These are phyloP conservation scores for Suhomyces faveliae DNA, from an alignment of 805 yeast genomes.

Conservation along the genomic window DNA sequence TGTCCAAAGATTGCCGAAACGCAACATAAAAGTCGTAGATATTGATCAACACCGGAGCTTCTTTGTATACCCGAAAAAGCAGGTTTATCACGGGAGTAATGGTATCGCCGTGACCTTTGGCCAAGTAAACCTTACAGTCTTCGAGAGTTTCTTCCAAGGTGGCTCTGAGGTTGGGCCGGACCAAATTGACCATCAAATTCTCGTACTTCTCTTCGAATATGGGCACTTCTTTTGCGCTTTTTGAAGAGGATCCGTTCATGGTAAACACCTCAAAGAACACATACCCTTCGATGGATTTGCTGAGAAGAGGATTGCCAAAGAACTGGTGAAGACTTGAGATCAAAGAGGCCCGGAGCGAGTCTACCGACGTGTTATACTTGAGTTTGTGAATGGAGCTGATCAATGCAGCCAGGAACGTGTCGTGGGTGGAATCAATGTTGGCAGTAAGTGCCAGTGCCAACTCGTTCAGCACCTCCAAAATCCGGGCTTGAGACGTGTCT, in stretches of 20 bases:
- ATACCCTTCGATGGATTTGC: conserved; percentile 23
- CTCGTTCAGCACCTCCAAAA: background rate
- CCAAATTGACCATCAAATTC: conserved; percentile 36
- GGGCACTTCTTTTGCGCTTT: conserved; percentile 3
- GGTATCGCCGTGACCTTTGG: background rate
- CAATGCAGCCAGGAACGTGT: background rate
- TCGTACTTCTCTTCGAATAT: conserved; percentile 37
- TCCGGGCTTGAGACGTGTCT: background rate
- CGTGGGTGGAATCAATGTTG: background rate
- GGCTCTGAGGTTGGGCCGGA: conserved; percentile 36
- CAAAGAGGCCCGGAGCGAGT: background rate
- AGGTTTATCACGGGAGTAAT: conserved; percentile 50
- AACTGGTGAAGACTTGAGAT: conserved; percentile 10
- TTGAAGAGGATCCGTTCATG: conserved; percentile 22
- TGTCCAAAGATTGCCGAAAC: conserved; percentile 50
- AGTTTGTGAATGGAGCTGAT: background rate
- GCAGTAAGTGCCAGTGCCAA: background rate
- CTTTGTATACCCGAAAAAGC: conserved; percentile 69
- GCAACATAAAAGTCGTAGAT: conserved; percentile 65
- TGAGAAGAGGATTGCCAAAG: conserved; percentile 16
- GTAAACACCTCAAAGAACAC: conserved; percentile 34
- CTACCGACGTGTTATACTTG: background rate
- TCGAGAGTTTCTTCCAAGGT: conserved; percentile 32
- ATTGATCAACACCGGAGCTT: conserved; percentile 69
- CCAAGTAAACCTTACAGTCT: conserved; percentile 25